A percentile compares a stretch with the other conserved stretches of the same genome.
Evolutionary conservation across 331 rosid genomes (phyloP).

Genomic region (Stylosanthes scabra): DNA sequence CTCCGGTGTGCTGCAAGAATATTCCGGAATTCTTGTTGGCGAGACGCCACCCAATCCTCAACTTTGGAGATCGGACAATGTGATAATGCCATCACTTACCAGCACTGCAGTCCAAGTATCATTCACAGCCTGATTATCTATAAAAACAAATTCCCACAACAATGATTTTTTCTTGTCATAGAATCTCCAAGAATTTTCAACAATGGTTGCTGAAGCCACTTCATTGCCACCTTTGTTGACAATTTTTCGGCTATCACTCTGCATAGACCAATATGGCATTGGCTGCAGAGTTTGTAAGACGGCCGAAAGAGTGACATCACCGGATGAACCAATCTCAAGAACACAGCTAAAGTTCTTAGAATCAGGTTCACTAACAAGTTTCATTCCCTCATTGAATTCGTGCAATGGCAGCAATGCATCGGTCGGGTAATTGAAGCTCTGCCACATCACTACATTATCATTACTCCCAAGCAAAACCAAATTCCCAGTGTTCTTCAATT

Average conservation of each 20-base stretch:
- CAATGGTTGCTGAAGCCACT: constrained; percentile 56
- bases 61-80: constrained; percentile 60
- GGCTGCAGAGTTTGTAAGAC: constrained; percentile 62
- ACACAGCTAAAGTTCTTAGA: constrained; percentile 54
- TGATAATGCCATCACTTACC: constrained; percentile 71
- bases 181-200: constrained; percentile 79
- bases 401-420: constrained; percentile 77
- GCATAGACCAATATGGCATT: constrained; percentile 82
- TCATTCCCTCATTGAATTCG: constrained; percentile 75
- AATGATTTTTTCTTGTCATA: constrained; percentile 62
- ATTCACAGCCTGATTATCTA: constrained; percentile 44
- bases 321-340: constrained; percentile 73
- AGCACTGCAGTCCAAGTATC: constrained; percentile 77
- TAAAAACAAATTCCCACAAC: constrained; percentile 72
- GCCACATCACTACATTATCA: constrained; percentile 58
- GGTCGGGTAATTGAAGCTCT: constrained; percentile 87
- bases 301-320: constrained; percentile 68
- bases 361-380: constrained; percentile 62
- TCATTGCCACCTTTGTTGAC: constrained; percentile 52
- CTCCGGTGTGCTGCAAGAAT: constrained; percentile 71
- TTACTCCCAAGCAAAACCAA: constrained; percentile 64
- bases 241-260: constrained; percentile 62
- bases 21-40: constrained; percentile 56
- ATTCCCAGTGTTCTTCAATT: constrained; percentile 72
- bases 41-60: constrained; percentile 46